These are phyloP conservation scores for Pichia sp. DNA, from an alignment of 1,139 yeast species.

Conservation along the genomic window DNA sequence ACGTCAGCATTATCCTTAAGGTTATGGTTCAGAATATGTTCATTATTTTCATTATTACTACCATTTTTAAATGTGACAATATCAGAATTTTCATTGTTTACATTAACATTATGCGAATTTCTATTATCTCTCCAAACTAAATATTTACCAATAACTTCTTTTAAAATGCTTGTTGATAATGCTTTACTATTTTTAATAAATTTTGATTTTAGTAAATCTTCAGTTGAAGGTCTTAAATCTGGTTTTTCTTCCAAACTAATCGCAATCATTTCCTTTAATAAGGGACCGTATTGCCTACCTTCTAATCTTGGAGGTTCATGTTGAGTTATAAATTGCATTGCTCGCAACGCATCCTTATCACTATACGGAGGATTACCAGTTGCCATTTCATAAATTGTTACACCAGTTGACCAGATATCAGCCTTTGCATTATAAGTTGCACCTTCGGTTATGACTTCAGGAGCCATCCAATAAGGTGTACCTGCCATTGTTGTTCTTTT, in stretches of 20 bases:
- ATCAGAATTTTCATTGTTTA: conserved; percentile 11
- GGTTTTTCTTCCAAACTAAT: conserved; percentile 91
- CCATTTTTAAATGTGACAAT: conserved; percentile 14
- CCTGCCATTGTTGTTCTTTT: conserved; percentile 96
- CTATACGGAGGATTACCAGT: conserved; percentile 98
- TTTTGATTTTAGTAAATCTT: conserved; percentile 68
- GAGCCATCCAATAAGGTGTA: conserved; percentile 99
- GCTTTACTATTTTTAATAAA: conserved; percentile 59
- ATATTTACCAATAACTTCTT: conserved; percentile 77
- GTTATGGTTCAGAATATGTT: not conserved
- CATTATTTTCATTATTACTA: conserved; percentile 27
- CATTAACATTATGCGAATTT: conserved; percentile 36
- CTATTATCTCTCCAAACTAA: conserved; percentile 69
- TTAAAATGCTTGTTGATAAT: conserved; percentile 53
- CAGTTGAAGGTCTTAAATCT: conserved; percentile 80
- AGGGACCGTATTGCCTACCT: conserved; percentile 73
- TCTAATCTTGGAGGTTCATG: conserved; percentile 93
- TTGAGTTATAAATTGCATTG: conserved; percentile 88
- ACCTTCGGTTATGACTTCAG: conserved; percentile 95
- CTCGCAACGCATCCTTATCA: conserved; percentile 91
- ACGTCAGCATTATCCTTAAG: not conserved
- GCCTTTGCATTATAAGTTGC: conserved; percentile 71
- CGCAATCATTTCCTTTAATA: conserved; percentile 83
- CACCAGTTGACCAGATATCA: conserved; percentile 95
- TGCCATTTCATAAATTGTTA: conserved; percentile 88